Evolutionary conservation across 108 stramenopile species (phyloP), one percentile per base, ranked within the genome.

Genomic region (Cyclotella cryptica): DNA sequence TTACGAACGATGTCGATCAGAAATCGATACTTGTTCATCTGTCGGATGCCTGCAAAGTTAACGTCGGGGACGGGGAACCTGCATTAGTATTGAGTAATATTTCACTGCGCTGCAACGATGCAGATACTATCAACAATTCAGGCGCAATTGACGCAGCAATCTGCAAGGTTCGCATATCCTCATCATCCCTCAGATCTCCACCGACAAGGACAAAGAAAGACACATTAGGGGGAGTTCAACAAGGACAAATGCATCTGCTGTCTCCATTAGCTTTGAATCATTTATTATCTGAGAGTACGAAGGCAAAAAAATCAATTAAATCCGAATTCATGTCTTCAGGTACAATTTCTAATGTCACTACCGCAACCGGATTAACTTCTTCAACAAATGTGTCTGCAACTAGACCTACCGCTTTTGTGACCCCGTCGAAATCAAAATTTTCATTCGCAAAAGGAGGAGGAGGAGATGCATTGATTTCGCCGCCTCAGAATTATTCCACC

Each of bases 371-470:
- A 51, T 51, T 51, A 7, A 19, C 19, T 3, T 51, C 49, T 51
- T 51, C 49, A 51, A 17, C 49, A 51, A 35, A 35, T 35, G 35
- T 35, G 35, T 35, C 35, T 35, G 6, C 35, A 35, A 35, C 35
- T 35, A 6, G 6, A 35, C 35, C 35, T 2, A 35, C 6, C 35
- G 2, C 35, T 5, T 35, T 35, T 35, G 35, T 35, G 6, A 35
- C 83, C 41, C 70, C 85, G 28, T 76, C 86, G 42, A 76, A 79
- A 74, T 75, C 85, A 57, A 80, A 77, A 29, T 87, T 89, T 77
- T 89, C 88, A 24, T 89, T 88, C 75, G 84, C 83, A 52, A 84
- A 78, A 65, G 87, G 85, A 27, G 85, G 88, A 13, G 85, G 87
- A 13, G 86, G 87, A 18, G 85, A 89, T 67, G 43, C 51, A 15